phyloP scores from a whole-genome alignment of 2,329 filamentous ascomycete species.

The Huntiella abstrusa region DNA sequence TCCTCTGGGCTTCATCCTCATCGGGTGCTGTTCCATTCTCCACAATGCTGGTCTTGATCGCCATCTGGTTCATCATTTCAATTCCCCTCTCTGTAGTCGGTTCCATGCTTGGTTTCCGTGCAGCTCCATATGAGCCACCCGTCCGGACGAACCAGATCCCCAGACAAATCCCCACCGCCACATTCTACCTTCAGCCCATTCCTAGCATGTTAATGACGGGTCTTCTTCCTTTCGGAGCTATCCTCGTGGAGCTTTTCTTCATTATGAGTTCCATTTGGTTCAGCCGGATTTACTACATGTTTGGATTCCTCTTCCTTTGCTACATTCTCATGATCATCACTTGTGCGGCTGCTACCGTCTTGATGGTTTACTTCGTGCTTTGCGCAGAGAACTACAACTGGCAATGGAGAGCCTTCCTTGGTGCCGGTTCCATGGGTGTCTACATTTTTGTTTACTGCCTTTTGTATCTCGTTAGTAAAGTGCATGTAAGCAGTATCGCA shows the following conservation, averaged over 20 bases:
- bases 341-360: constrained; percentile 73
- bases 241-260: constrained; percentile 97
- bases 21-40: constrained; percentile 90
- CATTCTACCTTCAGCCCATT: constrained; percentile 66
- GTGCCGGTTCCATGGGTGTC: constrained; percentile 70
- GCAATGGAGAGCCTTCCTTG: constrained; percentile 93
- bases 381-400: constrained; percentile 97
- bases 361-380: constrained; percentile 91
- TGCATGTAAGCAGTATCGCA: constrained; percentile 68
- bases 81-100: constrained; percentile 78
- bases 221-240: constrained; percentile 83
- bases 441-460: constrained; percentile 89
- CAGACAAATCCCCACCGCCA: constrained; percentile 74
- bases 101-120: constrained; percentile 84
- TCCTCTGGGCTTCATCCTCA: constrained; percentile 84
- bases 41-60: constrained; percentile 85
- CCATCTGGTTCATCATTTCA: constrained; percentile 94
- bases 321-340: constrained; percentile 96
- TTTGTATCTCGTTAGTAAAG: constrained; percentile 75
- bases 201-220: constrained; percentile 87
- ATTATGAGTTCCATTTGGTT: constrained; percentile 99
- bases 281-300: constrained; percentile 99
- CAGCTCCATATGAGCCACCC: constrained; percentile 51
- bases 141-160: constrained; percentile 96
- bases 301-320: constrained; percentile 94